Percentiles rank a stretch among this genome's conserved stretches.
Evolutionary conservation across 345 rosid genomes (phyloP).

Genomic region (Lumnitzera racemosa): DNA sequence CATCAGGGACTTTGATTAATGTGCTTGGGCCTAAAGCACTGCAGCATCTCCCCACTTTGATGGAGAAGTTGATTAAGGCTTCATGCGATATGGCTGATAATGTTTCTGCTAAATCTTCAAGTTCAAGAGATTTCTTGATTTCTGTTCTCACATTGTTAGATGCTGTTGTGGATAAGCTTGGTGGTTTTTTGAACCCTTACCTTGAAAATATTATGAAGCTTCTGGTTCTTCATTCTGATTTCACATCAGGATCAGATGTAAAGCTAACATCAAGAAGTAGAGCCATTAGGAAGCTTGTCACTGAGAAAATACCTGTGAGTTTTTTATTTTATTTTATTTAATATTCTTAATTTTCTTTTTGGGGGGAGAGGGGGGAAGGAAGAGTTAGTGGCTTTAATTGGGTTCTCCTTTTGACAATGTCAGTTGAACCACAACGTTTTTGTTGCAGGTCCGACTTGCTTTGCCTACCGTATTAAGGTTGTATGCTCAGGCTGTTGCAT

Average conservation of each 20-base stretch:
- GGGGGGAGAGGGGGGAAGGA: too few relatives aligned
- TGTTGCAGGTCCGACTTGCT: constrained; percentile 71
- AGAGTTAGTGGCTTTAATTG: too few relatives aligned
- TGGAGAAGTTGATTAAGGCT: constrained; percentile 50
- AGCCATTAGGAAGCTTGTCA: constrained; percentile 49
- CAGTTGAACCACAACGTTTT: not conserved
- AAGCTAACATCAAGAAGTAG: constrained; percentile 71
- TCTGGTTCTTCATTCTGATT: constrained; percentile 57
- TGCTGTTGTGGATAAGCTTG: constrained; percentile 82
- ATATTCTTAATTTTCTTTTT: not conserved
- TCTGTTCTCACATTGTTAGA: constrained; percentile 71
- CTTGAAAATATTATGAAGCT: constrained; percentile 63
- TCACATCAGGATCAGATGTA: constrained; percentile 38
- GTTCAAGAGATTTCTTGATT: constrained; percentile 34
- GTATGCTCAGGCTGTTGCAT: constrained; percentile 49
- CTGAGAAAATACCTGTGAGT: constrained; percentile 81
- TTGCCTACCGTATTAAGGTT: constrained; percentile 69
- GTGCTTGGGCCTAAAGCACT: constrained; percentile 87
- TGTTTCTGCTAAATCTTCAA: constrained; percentile 10
- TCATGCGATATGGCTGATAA: constrained; percentile 21
- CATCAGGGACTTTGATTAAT: constrained; percentile 67
- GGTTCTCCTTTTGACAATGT: too few relatives aligned
- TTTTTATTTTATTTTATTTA: not conserved
- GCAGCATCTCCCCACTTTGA: constrained; percentile 59
- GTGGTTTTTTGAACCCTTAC: constrained; percentile 84